Evolutionary conservation across 202 grass and related monocot species (phyloP), one percentile per base, ranked within the genome.

Genomic region (Carex sylvatica): DNA sequence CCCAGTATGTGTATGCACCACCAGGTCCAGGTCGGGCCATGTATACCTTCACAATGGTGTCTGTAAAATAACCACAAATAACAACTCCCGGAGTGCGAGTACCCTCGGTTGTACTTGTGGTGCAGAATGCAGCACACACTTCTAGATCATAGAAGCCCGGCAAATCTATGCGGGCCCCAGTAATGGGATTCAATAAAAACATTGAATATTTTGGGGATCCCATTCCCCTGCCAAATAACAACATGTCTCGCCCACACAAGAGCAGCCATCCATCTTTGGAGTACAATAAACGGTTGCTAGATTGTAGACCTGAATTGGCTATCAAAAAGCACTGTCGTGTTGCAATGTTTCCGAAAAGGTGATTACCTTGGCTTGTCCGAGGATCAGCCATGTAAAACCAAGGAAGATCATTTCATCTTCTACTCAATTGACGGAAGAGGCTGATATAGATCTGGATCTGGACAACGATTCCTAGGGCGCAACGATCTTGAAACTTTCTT

Each of bases 261-360:
- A 78, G 30, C 54, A 78, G 36, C 74, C 74, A 78, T 36, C 74
- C 74, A 55, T 46, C 56, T 61, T 33, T 61, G 53, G 76, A 80
- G 76, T 80, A 61, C 56, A 46, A 24, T 51, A 80, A 80, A n/a
- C 35, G 16, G 16, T 5, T 44, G 20, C 16, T 38, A 40, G 76
- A 63, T 55, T 40, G 36, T 70, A 70, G 44, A 23, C 44, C 54
- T 20, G 18, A 38, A 40, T 22, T 61, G 30, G 16, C 55, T 38
- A 79, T 20, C 16, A 30, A 79, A 79, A 60, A 62, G 36, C 53
- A 64, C 58, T 80, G 49, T 9, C 30, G 31, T 6, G 16, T 24
- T 2, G 18, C 28, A 11, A 80, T 80, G 59, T 80, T 61, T 20
- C 77, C 56, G 42, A 80, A 80, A 80, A 61, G 19, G 13, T 61